These are phyloP conservation scores for Macadamia integrifolia DNA, from an alignment of 164 flowering plant genomes.

Conservation along the genomic window DNA sequence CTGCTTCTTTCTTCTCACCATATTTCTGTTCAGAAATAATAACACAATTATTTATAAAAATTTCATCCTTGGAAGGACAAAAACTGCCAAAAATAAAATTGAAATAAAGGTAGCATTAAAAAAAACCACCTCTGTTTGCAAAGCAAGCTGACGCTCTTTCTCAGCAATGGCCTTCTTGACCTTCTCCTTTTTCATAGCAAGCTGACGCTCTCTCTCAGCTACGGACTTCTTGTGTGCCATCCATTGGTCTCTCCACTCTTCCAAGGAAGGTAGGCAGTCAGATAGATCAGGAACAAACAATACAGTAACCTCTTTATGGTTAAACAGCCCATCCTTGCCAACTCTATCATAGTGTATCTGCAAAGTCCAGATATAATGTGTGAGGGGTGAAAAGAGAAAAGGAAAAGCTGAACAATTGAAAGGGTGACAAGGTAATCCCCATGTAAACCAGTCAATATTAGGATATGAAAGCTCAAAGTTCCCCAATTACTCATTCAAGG, in stretches of 20 bases:
- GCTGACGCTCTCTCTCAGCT: slow-evolving; percentile 53
- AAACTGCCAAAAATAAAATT: background rate
- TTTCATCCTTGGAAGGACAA: background rate
- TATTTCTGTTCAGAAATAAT: slow-evolving; percentile 37
- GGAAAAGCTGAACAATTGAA: background rate
- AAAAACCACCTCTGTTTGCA: slow-evolving; percentile 8
- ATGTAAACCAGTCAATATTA: too few relatives aligned
- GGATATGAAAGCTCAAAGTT: too few relatives aligned
- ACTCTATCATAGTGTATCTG: slow-evolving; percentile 43
- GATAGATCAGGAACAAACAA: slow-evolving; percentile 86
- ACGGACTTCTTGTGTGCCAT: slow-evolving; percentile 54
- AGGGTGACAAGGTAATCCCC: too few relatives aligned
- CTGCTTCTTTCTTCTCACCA: slow-evolving; percentile 37
- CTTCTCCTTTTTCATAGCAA: slow-evolving; percentile 25
- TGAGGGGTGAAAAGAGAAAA: background rate
- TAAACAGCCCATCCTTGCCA: slow-evolving; percentile 87
- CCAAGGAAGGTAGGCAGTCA: slow-evolving; percentile 85
- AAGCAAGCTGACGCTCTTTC: too few relatives aligned
- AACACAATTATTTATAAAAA: background rate
- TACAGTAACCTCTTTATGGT: slow-evolving; percentile 89
- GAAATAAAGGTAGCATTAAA: background rate
- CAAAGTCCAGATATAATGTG: too few relatives aligned
- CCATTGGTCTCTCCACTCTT: slow-evolving; percentile 80
- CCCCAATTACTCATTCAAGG: too few relatives aligned
- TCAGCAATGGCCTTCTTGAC: too few relatives aligned